Conservation (phyloP, 495 filamentous ascomycete genomes). For the Hypoxylon fuscum region DNA sequence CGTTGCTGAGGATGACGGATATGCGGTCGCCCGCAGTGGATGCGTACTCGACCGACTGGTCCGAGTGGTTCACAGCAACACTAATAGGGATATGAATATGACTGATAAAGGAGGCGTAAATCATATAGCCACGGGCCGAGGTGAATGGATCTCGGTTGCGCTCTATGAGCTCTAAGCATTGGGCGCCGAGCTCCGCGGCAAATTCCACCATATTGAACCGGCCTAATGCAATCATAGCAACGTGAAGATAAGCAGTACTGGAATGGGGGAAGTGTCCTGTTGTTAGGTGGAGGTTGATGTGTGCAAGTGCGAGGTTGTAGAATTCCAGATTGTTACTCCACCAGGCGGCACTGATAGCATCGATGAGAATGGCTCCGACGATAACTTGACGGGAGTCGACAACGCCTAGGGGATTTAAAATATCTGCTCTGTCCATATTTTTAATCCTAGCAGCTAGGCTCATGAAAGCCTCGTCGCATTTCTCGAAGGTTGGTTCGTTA, state of each 20-base stretch:
- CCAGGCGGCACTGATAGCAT: slow-evolving; percentile 81
- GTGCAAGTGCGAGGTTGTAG: slow-evolving; percentile 76
- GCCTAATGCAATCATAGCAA: slow-evolving; percentile 75
- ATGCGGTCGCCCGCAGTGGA: slow-evolving; percentile 77
- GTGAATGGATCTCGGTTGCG: slow-evolving; percentile 73
- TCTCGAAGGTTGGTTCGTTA: slow-evolving; percentile 71
- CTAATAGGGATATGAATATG: slow-evolving; percentile 73
- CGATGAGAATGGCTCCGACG: slow-evolving; percentile 76
- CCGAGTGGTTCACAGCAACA: slow-evolving; percentile 67
- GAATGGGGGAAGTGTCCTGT: slow-evolving; percentile 76
- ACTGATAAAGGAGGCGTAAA: slow-evolving; percentile 77
- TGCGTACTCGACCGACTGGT: slow-evolving; percentile 74
- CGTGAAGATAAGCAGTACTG: slow-evolving; percentile 77
- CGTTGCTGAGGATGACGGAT: slow-evolving; percentile 77
- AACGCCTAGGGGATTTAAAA: slow-evolving; percentile 60
- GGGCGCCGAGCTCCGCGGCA: slow-evolving; percentile 68
- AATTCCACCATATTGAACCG: slow-evolving; percentile 79
- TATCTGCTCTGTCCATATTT: slow-evolving; percentile 62
- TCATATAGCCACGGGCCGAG: slow-evolving; percentile 72
- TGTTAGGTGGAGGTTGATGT: slow-evolving; percentile 73
- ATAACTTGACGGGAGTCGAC: slow-evolving; percentile 67
- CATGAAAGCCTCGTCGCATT: slow-evolving; percentile 77
- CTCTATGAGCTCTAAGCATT: slow-evolving; percentile 73
- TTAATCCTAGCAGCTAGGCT: slow-evolving; percentile 66
- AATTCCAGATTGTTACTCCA: slow-evolving; percentile 81